Percentiles rank a stretch among this genome's conserved stretches.
Evolutionary conservation across 2,329 filamentous ascomycete species (phyloP).

Genomic region (Colletotrichum orchidophilum): DNA sequence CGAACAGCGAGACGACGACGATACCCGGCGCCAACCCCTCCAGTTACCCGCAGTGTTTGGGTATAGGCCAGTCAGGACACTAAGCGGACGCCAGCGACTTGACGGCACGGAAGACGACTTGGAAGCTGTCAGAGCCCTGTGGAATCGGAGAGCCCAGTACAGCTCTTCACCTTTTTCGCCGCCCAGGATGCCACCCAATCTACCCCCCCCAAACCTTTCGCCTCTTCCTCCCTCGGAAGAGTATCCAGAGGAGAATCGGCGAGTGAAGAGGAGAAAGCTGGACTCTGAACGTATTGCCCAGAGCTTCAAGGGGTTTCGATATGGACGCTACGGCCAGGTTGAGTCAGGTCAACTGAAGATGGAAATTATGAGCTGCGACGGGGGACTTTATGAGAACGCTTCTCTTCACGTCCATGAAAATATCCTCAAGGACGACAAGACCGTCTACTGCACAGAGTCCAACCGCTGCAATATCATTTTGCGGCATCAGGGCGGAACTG

Average conservation of each 20-base stretch:
- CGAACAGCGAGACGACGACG: slow-evolving; percentile 26
- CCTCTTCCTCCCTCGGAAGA: slow-evolving; percentile 49
- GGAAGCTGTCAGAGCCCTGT: slow-evolving; percentile 32
- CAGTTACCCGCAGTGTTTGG: slow-evolving; percentile 24
- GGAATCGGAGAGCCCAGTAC: slow-evolving; percentile 31
- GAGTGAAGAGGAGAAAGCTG: slow-evolving; percentile 75
- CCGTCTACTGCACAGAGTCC: slow-evolving; percentile 91
- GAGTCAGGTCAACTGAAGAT: slow-evolving; percentile 83
- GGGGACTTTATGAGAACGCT: slow-evolving; percentile 74
- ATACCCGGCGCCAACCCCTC: slow-evolving; percentile 9
- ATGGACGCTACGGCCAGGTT: slow-evolving; percentile 88
- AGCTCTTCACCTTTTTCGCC: slow-evolving; percentile 35
- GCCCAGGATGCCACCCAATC: slow-evolving; percentile 39
- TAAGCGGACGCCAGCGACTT: slow-evolving; percentile 22
- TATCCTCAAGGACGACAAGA: slow-evolving; percentile 81
- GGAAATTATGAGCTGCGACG: slow-evolving; percentile 91
- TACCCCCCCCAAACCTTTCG: slow-evolving; percentile 44
- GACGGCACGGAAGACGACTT: slow-evolving; percentile 30
- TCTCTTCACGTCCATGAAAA: slow-evolving; percentile 78
- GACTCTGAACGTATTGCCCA: slow-evolving; percentile 67
- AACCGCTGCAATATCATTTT: slow-evolving; percentile 88
- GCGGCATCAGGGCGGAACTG: slow-evolving; percentile 80
- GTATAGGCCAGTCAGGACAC: slow-evolving; percentile 7
- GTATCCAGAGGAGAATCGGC: slow-evolving; percentile 58
- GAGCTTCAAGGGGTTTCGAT: slow-evolving; percentile 71